A percentile compares a stretch with the other conserved stretches of the same genome.
Evolutionary conservation across 2,329 filamentous ascomycete species (phyloP).

Genomic region (Bipolaris gigantea): DNA sequence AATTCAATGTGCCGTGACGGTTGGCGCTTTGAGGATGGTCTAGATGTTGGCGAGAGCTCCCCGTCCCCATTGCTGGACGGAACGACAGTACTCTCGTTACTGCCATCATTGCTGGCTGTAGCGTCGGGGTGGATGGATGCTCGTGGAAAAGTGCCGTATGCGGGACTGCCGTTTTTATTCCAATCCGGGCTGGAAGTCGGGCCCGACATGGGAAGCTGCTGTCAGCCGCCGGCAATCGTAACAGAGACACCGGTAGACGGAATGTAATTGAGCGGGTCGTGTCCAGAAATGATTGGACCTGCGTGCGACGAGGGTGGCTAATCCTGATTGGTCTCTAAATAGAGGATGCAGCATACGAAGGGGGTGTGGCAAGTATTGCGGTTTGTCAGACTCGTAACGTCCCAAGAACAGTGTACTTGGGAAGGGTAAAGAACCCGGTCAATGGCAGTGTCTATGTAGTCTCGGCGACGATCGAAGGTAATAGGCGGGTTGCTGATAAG

Average conservation of each 20-base stretch:
- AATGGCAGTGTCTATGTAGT: not conserved
- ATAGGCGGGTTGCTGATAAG: conserved; percentile 12
- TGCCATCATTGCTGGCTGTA: conserved; percentile 19
- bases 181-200: conserved; percentile 33
- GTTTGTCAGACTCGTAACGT: conserved; percentile 1
- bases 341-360: conserved; percentile 6
- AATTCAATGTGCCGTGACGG: conserved; percentile 37
- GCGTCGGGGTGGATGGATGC: conserved; percentile 19
- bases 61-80: conserved; percentile 22
- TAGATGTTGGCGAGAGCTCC: conserved; percentile 24
- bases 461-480: not conserved
- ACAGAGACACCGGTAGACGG: not conserved
- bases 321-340: conserved; percentile 4
- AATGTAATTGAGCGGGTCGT: conserved; percentile 4
- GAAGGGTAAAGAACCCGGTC: not conserved
- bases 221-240: not conserved
- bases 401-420: not conserved
- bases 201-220: conserved; percentile 29
- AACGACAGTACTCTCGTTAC: conserved; percentile 23
- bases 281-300: not conserved
- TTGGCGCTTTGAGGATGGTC: conserved; percentile 21
- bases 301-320: conserved; percentile 4
- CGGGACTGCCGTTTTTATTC: conserved; percentile 24
- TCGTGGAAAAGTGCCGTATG: conserved; percentile 30
- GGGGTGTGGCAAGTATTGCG: conserved; percentile 2